Conservation (phyloP, 208 protist species). For the Trypanosoma lewisi region DNA sequence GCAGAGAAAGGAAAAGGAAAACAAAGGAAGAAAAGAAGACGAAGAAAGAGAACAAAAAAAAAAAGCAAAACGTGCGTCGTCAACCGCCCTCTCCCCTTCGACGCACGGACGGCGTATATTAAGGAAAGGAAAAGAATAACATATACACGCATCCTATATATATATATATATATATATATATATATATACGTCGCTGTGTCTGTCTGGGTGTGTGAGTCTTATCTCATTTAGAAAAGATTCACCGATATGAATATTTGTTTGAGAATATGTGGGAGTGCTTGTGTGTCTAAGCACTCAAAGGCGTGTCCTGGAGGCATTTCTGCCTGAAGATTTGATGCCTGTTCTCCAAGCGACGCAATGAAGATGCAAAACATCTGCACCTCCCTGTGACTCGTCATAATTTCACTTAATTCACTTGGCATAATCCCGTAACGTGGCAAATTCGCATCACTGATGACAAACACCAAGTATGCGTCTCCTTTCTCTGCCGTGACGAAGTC, state of each 20-base stretch:
- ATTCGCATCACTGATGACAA: slow-evolving; percentile 94
- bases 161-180: not conserved
- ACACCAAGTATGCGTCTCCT: slow-evolving; percentile 92
- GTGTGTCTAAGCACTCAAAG: slow-evolving; percentile 87
- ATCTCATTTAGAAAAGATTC: slow-evolving; percentile 48
- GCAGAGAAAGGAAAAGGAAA: slow-evolving; percentile 13
- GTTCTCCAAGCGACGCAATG: slow-evolving; percentile 81
- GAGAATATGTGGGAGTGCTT: slow-evolving; percentile 81
- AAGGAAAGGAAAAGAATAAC: not conserved
- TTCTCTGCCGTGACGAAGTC: slow-evolving; percentile 70
- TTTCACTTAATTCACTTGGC: slow-evolving; percentile 58
- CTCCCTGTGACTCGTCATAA: slow-evolving; percentile 69
- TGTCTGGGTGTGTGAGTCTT: not conserved
- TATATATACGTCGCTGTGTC: not conserved
- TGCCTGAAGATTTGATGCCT: slow-evolving; percentile 71
- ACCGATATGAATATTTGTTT: slow-evolving; percentile 86
- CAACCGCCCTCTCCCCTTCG: no score
- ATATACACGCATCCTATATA: not conserved
- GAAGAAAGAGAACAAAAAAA: slow-evolving; percentile 10
- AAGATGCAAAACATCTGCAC: slow-evolving; percentile 92
- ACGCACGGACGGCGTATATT: not conserved
- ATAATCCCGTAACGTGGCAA: slow-evolving; percentile 90
- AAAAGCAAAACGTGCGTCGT: slow-evolving; percentile 15
- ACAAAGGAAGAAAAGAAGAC: not conserved
- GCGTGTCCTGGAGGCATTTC: slow-evolving; percentile 80